Conservation (phyloP, 1,139 yeast genomes). For the Blastobotrys persicus region DNA sequence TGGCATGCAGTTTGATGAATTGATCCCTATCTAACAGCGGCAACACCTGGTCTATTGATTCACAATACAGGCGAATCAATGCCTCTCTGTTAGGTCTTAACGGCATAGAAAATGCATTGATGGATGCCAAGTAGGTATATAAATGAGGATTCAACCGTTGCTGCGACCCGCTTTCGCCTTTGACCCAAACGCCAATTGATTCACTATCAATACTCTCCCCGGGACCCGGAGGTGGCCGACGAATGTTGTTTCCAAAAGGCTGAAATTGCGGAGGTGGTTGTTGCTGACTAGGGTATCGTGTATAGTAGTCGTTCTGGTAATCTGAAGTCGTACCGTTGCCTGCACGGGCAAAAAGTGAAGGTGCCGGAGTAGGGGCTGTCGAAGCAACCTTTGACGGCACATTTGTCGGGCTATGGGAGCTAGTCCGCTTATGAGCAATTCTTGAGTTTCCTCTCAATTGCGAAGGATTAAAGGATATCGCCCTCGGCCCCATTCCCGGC, state of each 20-base stretch:
- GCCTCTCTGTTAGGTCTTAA: slow-evolving; percentile 36
- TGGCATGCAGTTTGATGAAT: slow-evolving; percentile 38
- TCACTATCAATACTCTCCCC: slow-evolving; percentile 25
- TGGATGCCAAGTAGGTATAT: slow-evolving; percentile 37
- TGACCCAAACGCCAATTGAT: slow-evolving; percentile 39
- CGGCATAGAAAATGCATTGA: slow-evolving; percentile 43
- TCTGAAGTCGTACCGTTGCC: background rate
- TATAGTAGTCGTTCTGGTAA: slow-evolving; percentile 12
- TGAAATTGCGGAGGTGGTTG: slow-evolving; percentile 4
- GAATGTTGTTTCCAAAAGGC: background rate
- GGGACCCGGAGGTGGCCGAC: slow-evolving; percentile 6
- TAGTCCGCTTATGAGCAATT: slow-evolving; percentile 21
- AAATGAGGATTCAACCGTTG: slow-evolving; percentile 35
- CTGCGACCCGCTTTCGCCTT: slow-evolving; percentile 28
- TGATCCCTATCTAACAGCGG: slow-evolving; percentile 41
- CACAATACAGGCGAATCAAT: slow-evolving; percentile 39
- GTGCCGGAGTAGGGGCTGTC: slow-evolving; percentile 7
- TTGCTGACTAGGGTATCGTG: slow-evolving; percentile 6
- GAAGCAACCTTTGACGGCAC: slow-evolving; percentile 8
- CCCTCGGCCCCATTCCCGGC: slow-evolving; percentile 24
- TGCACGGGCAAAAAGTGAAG: background rate
- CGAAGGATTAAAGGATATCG: slow-evolving; percentile 18
- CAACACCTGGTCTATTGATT: slow-evolving; percentile 39
- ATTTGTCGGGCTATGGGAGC: slow-evolving; percentile 22
- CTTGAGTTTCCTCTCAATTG: slow-evolving; percentile 10